A percentile compares a stretch with the other conserved stretches of the same genome.
Evolutionary conservation across 2,329 filamentous ascomycete genomes (phyloP).

Genomic region (Fusarium neocosmosporiellum): DNA sequence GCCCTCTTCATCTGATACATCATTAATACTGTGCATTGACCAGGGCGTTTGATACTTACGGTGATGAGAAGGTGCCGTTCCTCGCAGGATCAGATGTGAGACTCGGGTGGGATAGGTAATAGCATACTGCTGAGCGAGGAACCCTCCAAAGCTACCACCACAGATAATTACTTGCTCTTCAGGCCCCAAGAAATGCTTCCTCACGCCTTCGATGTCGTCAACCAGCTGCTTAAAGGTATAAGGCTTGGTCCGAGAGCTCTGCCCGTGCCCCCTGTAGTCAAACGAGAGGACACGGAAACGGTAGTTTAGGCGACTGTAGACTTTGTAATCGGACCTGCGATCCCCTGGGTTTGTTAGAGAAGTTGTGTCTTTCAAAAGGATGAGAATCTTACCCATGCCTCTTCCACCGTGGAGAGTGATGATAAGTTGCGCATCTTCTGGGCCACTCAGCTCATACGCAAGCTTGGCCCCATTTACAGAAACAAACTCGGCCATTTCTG

Average conservation of each 20-base stretch:
- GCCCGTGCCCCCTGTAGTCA: slow-evolving; percentile 31
- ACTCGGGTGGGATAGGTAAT: slow-evolving; percentile 21
- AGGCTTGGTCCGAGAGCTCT: slow-evolving; percentile 32
- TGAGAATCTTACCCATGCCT: slow-evolving; percentile 24
- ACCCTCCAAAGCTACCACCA: slow-evolving; percentile 33
- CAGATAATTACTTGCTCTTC: slow-evolving; percentile 24
- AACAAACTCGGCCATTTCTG: slow-evolving; percentile 14
- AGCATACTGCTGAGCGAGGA: slow-evolving; percentile 32
- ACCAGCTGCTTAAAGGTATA: slow-evolving; percentile 34
- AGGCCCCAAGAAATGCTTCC: slow-evolving; percentile 10
- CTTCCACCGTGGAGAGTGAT: slow-evolving; percentile 34
- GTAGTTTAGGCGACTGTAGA: slow-evolving; percentile 23
- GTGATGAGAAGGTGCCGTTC: slow-evolving; percentile 32
- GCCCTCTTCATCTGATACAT: slow-evolving; percentile 28
- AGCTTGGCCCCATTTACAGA: slow-evolving; percentile 24
- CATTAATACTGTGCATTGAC: not conserved
- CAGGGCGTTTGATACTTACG: slow-evolving; percentile 1
- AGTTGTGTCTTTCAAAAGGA: not conserved
- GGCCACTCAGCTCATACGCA: slow-evolving; percentile 24
- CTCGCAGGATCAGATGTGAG: slow-evolving; percentile 27
- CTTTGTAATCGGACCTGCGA: slow-evolving; percentile 24
- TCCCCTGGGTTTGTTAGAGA: slow-evolving; percentile 12
- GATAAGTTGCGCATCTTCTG: slow-evolving; percentile 22
- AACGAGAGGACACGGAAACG: slow-evolving; percentile 26
- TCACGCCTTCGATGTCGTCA: slow-evolving; percentile 28